A percentile compares a stretch with the other conserved stretches of the same genome.
Conservation (phyloP, 2,329 filamentous ascomycete species). For the Botryotinia globosa region DNA sequence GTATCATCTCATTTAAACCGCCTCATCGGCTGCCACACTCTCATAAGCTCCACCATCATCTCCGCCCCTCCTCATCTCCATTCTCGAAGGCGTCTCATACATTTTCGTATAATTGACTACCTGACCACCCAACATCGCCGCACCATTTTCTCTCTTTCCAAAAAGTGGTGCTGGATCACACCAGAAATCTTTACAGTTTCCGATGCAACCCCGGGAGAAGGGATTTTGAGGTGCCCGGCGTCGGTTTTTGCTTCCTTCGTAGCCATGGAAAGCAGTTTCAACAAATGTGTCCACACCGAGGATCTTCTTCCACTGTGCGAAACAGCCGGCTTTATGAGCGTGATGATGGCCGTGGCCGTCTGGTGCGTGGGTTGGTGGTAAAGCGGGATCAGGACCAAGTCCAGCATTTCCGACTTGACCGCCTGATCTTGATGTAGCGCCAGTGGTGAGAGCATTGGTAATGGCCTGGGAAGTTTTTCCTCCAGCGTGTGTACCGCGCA, state of each 20-base stretch:
- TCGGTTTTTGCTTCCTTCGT: conserved; percentile 50
- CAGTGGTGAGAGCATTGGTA: conserved; percentile 73
- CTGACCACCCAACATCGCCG: conserved; percentile 73
- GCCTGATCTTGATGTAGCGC: conserved; percentile 60
- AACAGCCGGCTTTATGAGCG: conserved; percentile 58
- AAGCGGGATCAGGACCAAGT: conserved; percentile 59
- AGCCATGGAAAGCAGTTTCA: conserved; percentile 78
- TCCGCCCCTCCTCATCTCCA: conserved; percentile 27
- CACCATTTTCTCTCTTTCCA: conserved; percentile 68
- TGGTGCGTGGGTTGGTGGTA: conserved; percentile 43
- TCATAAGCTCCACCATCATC: conserved; percentile 33
- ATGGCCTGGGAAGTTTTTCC: conserved; percentile 56
- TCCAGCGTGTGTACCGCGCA: conserved; percentile 69
- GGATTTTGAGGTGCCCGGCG: conserved; percentile 64
- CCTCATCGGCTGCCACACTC: conserved; percentile 34
- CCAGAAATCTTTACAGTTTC: conserved; percentile 96
- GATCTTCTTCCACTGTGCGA: conserved; percentile 78
- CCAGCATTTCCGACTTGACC: conserved; percentile 67
- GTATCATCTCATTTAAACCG: conserved; percentile 28
- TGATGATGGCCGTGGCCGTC: conserved; percentile 41
- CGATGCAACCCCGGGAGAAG: conserved; percentile 77
- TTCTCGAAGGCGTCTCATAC: conserved; percentile 70
- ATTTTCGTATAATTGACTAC: conserved; percentile 82
- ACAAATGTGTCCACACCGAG: conserved; percentile 93
- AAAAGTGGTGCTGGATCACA: conserved; percentile 84